Evolutionary conservation across 768 basidiomycete genomes (phyloP).

Genomic region (Russula lepida): DNA sequence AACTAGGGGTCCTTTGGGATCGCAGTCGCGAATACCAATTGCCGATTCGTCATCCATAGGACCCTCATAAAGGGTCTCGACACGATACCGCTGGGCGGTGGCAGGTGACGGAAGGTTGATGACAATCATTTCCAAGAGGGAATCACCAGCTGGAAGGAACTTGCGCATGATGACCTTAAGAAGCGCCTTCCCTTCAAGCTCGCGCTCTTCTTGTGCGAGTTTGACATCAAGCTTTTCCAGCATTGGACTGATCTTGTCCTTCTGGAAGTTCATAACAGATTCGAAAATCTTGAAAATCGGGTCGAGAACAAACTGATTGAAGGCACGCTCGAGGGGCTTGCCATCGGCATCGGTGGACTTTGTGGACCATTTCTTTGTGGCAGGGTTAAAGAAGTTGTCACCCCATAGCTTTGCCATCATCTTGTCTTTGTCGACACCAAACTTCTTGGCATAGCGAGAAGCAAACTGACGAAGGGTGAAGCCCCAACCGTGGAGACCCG

Average conservation of each 20-base stretch:
- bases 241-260: slow-evolving; percentile 73
- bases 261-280: slow-evolving; percentile 99
- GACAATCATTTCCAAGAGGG: slow-evolving; percentile 99
- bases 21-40: slow-evolving; percentile 96
- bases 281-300: slow-evolving; percentile 99
- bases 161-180: slow-evolving; percentile 99
- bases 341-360: slow-evolving; percentile 68
- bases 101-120: slow-evolving; percentile 97
- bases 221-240: slow-evolving; percentile 96
- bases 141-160: slow-evolving; percentile 98
- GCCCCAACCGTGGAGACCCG: slow-evolving; percentile 99
- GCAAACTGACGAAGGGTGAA: slow-evolving; percentile 99
- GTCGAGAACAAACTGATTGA: slow-evolving; percentile 97
- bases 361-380: slow-evolving; percentile 93
- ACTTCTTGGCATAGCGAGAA: slow-evolving; percentile 90
- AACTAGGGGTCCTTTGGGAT: slow-evolving; percentile 92
- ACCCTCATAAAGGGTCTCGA: slow-evolving; percentile 98
- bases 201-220: slow-evolving; percentile 80
- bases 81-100: slow-evolving; percentile 97
- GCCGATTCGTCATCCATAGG: slow-evolving; percentile 99
- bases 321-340: slow-evolving; percentile 90
- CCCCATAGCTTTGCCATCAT: slow-evolving; percentile 98
- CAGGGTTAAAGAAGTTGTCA: slow-evolving; percentile 98
- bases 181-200: slow-evolving; percentile 89
- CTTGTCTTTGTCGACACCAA: slow-evolving; percentile 99